phyloP scores from a whole-genome alignment of 192 early-diverging fungal genomes.

The Fimicolochytrium jonesii region DNA sequence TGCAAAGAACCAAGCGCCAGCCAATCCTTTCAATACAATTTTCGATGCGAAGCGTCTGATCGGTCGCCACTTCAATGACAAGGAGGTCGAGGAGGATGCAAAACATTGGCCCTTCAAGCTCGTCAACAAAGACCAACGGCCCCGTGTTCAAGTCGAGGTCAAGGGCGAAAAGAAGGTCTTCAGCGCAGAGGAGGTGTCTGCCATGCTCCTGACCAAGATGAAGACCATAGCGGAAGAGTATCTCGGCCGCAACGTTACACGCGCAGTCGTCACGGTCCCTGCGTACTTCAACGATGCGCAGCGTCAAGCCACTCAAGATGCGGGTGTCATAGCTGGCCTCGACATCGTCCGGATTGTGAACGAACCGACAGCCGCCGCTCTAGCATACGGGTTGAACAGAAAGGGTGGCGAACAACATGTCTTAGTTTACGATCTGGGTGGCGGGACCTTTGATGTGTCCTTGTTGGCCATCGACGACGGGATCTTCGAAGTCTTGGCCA shows the following conservation, averaged over 20 bases:
- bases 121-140: too few species aligned
- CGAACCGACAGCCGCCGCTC: slow-evolving; percentile 86
- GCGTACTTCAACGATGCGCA: slow-evolving; percentile 92
- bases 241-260: slow-evolving; percentile 64
- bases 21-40: too few species aligned
- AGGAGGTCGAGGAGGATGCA: too few species aligned
- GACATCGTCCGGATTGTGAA: slow-evolving; percentile 87
- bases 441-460: slow-evolving; percentile 85
- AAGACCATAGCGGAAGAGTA: too few species aligned
- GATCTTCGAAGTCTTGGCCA: slow-evolving; percentile 77
- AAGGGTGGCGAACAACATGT: slow-evolving; percentile 69
- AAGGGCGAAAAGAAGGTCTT: slow-evolving; percentile 78
- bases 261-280: slow-evolving; percentile 45
- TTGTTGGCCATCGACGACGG: slow-evolving; percentile 71
- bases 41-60: too few species aligned
- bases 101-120: too few species aligned
- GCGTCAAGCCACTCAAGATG: slow-evolving; percentile 90
- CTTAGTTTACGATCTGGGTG: slow-evolving; percentile 79
- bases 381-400: slow-evolving; percentile 79
- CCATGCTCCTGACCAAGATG: slow-evolving; percentile 88
- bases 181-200: slow-evolving; percentile 81
- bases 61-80: too few species aligned
- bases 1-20: too few species aligned
- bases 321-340: slow-evolving; percentile 79
- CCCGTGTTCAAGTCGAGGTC: slow-evolving; percentile 77